phyloP scores from a whole-genome alignment of 2,329 filamentous ascomycete species.

The Ceratocystis eucalypticola region DNA sequence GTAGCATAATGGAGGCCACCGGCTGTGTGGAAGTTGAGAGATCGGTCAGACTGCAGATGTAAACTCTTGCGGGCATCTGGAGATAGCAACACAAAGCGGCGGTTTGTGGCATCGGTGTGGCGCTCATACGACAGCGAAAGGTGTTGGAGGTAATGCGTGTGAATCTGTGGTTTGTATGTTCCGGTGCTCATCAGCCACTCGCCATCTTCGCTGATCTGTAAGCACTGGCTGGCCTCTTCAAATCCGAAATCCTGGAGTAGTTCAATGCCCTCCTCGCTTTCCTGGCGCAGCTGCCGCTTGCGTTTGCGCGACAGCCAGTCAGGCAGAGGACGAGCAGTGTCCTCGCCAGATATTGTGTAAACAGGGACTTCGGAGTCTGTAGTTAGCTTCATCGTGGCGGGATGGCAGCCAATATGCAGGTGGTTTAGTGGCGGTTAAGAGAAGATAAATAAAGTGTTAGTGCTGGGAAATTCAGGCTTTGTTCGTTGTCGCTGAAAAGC shows the following conservation, averaged over 20 bases:
- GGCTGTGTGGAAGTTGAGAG: slow-evolving; percentile 84
- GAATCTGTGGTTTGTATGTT: slow-evolving; percentile 64
- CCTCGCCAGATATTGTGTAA: slow-evolving; percentile 88
- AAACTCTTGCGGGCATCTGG: slow-evolving; percentile 88
- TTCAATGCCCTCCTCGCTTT: slow-evolving; percentile 86
- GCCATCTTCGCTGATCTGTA: slow-evolving; percentile 84
- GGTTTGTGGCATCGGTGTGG: slow-evolving; percentile 83
- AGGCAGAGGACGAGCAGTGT: slow-evolving; percentile 72
- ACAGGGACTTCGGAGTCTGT: slow-evolving; percentile 75
- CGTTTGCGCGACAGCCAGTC: slow-evolving; percentile 88
- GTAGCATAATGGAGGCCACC: slow-evolving; percentile 77
- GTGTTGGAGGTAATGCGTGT: slow-evolving; percentile 88
- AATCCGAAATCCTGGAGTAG: slow-evolving; percentile 96
- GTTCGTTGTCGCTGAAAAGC: slow-evolving; percentile 10
- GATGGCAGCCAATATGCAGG: background rate
- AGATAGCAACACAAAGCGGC: slow-evolving; percentile 78
- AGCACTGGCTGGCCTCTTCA: slow-evolving; percentile 82
- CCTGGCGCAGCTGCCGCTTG: slow-evolving; percentile 83
- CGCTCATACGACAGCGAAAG: slow-evolving; percentile 85
- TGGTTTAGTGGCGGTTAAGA: background rate
- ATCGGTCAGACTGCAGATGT: slow-evolving; percentile 82
- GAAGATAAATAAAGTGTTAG: background rate
- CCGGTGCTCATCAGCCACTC: slow-evolving; percentile 96
- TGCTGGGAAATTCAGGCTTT: background rate
- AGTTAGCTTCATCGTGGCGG: slow-evolving; percentile 56